These are phyloP conservation scores for Ligustrum vulgare DNA, from an alignment of 257 asterid genomes.

Conservation along the genomic window DNA sequence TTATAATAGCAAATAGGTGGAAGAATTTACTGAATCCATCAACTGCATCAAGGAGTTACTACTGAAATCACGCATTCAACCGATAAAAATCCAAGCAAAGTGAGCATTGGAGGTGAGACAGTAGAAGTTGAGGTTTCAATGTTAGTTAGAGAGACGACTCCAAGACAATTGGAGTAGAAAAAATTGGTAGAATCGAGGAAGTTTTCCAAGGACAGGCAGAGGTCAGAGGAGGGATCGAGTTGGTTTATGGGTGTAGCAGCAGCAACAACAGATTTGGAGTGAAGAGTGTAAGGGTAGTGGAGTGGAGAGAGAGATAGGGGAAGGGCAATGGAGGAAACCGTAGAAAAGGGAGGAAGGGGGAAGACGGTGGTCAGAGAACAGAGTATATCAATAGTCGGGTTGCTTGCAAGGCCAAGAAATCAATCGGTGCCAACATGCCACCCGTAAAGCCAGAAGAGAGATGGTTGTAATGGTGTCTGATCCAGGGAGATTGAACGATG, in stretches of 20 bases:
- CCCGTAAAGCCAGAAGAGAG: too few relatives aligned
- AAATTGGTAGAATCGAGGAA: constrained; percentile 35
- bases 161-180: constrained; percentile 69
- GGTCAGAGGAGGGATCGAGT: constrained; percentile 34
- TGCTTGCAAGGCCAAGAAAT: too few relatives aligned
- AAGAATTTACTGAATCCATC: too few relatives aligned
- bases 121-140: constrained; percentile 16
- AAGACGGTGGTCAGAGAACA: constrained; percentile 65
- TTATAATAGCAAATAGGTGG: too few relatives aligned
- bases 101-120: constrained; percentile 42
- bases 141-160: constrained; percentile 46
- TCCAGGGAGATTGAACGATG: too few relatives aligned
- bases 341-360: constrained; percentile 74
- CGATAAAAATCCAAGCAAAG: constrained; percentile 44
- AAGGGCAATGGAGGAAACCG: constrained; percentile 68
- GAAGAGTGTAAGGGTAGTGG: constrained; percentile 48
- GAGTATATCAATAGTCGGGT: too few relatives aligned
- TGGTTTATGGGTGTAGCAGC: neutral
- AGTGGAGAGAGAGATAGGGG: constrained; percentile 43
- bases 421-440: too few relatives aligned
- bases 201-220: constrained; percentile 53
- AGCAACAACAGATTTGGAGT: constrained; percentile 19
- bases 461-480: too few relatives aligned
- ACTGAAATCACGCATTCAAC: constrained; percentile 46
- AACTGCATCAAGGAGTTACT: too few relatives aligned